Conservation (phyloP, 2,329 filamentous ascomycete genomes). For the Penicillium verrucosum region DNA sequence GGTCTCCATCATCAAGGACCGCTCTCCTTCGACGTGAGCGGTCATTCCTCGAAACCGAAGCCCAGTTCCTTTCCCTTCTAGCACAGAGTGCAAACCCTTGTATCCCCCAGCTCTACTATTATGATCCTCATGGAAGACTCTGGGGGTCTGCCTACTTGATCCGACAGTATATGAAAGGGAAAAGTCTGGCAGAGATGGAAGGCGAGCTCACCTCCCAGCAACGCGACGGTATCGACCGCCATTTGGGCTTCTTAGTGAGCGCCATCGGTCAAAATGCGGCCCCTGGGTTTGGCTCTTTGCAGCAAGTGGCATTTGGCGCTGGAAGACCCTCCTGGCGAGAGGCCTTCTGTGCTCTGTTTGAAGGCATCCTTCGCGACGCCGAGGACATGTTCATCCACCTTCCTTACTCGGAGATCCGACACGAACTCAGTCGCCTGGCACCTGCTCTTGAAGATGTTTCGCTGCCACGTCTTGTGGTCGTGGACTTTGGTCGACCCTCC, state of each 20-base stretch:
- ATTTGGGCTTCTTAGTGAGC: conserved; percentile 38
- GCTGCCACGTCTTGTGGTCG: conserved; percentile 50
- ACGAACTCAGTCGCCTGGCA: conserved; percentile 46
- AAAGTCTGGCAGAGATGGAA: conserved; percentile 32
- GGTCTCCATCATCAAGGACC: conserved; percentile 32
- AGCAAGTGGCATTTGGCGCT: conserved; percentile 45
- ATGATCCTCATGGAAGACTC: conserved; percentile 29
- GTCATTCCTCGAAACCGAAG: conserved; percentile 40
- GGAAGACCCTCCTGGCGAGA: conserved; percentile 53
- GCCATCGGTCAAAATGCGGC: conserved; percentile 47
- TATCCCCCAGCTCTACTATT: conserved; percentile 39
- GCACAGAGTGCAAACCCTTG: conserved; percentile 32
- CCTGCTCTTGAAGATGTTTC: conserved; percentile 50
- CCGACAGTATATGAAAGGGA: conserved; percentile 37
- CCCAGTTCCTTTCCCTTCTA: conserved; percentile 38
- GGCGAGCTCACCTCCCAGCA: conserved; percentile 29
- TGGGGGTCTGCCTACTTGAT: conserved; percentile 37
- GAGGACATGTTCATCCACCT: conserved; percentile 58
- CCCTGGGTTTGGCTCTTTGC: conserved; percentile 50
- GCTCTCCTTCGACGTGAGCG: conserved; percentile 42
- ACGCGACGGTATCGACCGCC: conserved; percentile 33
- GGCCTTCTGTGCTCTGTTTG: conserved; percentile 52
- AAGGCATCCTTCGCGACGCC: conserved; percentile 54
- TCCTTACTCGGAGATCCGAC: conserved; percentile 55
- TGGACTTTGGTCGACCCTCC: conserved; percentile 48